Conservation (phyloP, 768 basidiomycete genomes). For the Kwoniella newhampshirensis region DNA sequence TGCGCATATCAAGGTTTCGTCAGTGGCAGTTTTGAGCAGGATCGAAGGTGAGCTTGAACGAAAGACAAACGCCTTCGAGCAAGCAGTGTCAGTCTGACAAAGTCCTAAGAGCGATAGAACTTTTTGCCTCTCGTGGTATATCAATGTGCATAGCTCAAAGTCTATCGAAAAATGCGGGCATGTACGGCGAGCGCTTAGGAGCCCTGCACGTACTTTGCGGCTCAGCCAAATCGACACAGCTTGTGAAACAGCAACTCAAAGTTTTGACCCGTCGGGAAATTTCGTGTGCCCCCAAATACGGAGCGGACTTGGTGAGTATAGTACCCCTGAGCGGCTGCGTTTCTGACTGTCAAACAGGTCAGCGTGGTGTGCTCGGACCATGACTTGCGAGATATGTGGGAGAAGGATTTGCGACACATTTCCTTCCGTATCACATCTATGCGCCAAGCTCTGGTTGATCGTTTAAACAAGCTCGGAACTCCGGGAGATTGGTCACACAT, state of each 20-base stretch:
- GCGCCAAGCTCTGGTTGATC: constrained; percentile 70
- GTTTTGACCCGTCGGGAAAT: constrained; percentile 56
- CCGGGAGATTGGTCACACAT: constrained; percentile 92
- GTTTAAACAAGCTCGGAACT: constrained; percentile 74
- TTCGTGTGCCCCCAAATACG: constrained; percentile 80
- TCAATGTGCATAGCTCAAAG: constrained; percentile 14
- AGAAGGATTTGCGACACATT: constrained; percentile 79
- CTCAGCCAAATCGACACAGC: too few species aligned
- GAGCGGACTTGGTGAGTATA: constrained; percentile 61
- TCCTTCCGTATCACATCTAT: constrained; percentile 82
- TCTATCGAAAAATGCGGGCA: constrained; percentile 76
- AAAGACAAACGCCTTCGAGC: too few species aligned
- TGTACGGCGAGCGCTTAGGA: constrained; percentile 92
- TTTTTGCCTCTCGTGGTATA: neutral
- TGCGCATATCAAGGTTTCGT: constrained; percentile 97
- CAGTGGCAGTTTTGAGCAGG: constrained; percentile 64
- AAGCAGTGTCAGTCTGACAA: too few species aligned
- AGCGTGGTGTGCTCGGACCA: too few species aligned
- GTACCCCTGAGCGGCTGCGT: constrained; percentile 20
- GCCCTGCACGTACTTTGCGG: constrained; percentile 80
- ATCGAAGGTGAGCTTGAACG: constrained; percentile 20
- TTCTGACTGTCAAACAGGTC: too few species aligned
- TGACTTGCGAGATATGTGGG: constrained; percentile 38
- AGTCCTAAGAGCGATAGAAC: too few species aligned
- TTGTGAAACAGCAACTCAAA: constrained; percentile 66